Evolutionary conservation across 805 yeast species (phyloP).

Genomic region (Yarrowia sp.): DNA sequence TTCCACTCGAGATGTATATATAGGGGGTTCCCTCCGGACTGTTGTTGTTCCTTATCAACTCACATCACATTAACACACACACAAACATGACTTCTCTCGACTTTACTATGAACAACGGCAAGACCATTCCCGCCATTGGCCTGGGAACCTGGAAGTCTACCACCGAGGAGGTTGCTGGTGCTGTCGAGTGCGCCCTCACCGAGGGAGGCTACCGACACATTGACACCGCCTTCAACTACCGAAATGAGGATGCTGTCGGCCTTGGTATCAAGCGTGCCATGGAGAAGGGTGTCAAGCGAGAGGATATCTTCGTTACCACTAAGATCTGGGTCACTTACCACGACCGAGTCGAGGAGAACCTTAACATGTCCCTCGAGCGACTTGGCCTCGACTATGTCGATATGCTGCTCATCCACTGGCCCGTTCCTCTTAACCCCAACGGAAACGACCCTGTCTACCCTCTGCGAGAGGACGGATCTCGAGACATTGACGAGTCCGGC

Average conservation of each 20-base stretch:
- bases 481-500: slow-evolving; percentile 37
- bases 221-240: slow-evolving; percentile 70
- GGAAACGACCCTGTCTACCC: slow-evolving; percentile 37
- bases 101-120: slow-evolving; percentile 54
- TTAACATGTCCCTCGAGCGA: slow-evolving; percentile 49
- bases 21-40: not conserved
- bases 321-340: slow-evolving; percentile 51
- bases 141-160: slow-evolving; percentile 64
- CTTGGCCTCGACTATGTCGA: slow-evolving; percentile 62
- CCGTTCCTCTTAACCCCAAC: slow-evolving; percentile 41
- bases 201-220: slow-evolving; percentile 66
- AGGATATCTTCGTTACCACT: slow-evolving; percentile 59
- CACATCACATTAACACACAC: not conserved
- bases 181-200: slow-evolving; percentile 46
- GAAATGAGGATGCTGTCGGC: slow-evolving; percentile 67
- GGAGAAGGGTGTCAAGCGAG: slow-evolving; percentile 43
- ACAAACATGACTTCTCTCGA: slow-evolving; percentile 21
- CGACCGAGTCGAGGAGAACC: slow-evolving; percentile 45
- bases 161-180: slow-evolving; percentile 45
- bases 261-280: slow-evolving; percentile 48
- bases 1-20: not conserved
- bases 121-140: slow-evolving; percentile 61
- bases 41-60: not conserved
- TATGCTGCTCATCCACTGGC: slow-evolving; percentile 67
- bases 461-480: slow-evolving; percentile 40